A percentile compares a stretch with the other conserved stretches of the same genome.
Conservation (phyloP, 2,329 filamentous ascomycete genomes). For the Amylocarpus encephaloides region DNA sequence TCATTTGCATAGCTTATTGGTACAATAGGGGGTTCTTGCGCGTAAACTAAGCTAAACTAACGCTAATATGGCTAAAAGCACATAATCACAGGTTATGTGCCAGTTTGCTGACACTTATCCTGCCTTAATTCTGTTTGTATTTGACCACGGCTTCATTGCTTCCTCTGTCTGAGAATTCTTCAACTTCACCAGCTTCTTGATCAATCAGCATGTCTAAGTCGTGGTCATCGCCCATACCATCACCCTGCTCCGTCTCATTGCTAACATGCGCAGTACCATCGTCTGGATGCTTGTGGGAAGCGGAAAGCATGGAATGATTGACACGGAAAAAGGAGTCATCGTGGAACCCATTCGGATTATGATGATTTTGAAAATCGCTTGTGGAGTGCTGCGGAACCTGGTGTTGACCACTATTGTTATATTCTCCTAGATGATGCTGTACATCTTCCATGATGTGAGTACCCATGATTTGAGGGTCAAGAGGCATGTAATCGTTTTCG, state of each 20-base stretch:
- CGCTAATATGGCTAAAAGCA: too few species aligned
- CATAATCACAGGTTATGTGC: too few species aligned
- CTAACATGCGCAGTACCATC: constrained; percentile 7
- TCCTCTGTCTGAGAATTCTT: not conserved
- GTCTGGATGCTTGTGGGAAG: constrained; percentile 1
- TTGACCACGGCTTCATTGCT: not conserved
- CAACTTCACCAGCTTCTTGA: constrained; percentile 19
- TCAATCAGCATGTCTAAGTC: constrained; percentile 30
- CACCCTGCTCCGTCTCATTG: constrained; percentile 14
- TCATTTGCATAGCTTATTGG: too few species aligned
- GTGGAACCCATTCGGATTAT: not conserved
- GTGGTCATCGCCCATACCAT: constrained; percentile 18
- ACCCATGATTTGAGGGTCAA: constrained; percentile 47
- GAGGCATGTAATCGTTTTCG: constrained; percentile 39
- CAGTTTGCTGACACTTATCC: too few species aligned
- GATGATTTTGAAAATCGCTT: constrained; percentile 2
- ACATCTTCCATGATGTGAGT: constrained; percentile 45
- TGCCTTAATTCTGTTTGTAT: too few species aligned
- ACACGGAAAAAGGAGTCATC: constrained; percentile 3
- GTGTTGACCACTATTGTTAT: constrained; percentile 10
- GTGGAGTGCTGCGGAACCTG: constrained; percentile 4
- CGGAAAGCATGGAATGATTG: not conserved
- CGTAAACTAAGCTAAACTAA: too few species aligned
- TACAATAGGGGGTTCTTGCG: too few species aligned
- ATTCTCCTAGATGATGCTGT: constrained; percentile 34